Conservation (phyloP, 1,284 basidiomycete species). For the Trichosporon sp. region DNA sequence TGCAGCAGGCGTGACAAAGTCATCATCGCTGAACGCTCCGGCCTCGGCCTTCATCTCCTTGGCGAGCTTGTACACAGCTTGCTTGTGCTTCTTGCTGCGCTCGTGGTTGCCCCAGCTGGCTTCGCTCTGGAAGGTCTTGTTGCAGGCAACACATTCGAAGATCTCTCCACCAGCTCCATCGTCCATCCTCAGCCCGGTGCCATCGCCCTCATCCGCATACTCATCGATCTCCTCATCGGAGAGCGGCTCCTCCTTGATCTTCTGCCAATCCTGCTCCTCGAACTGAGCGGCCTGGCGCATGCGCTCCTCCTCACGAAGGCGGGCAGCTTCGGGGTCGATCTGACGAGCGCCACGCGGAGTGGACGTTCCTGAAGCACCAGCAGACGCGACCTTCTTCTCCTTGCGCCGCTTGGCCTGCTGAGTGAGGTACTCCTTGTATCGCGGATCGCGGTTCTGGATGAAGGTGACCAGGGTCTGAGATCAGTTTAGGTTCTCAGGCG, state of each 20-base stretch:
- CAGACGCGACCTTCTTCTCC: conserved; percentile 9
- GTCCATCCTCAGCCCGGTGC: conserved; percentile 32
- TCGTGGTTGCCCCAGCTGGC: conserved; percentile 96
- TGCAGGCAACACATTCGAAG: conserved; percentile 95
- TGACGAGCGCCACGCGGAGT: conserved; percentile 12
- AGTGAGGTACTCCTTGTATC: conserved; percentile 70
- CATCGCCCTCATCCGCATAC: conserved; percentile 35
- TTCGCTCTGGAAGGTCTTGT: conserved; percentile 84
- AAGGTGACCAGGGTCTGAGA: conserved; percentile 74
- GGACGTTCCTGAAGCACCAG: conserved; percentile 17
- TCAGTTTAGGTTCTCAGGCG: neutral
- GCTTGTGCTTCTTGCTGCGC: conserved; percentile 89
- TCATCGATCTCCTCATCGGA: conserved; percentile 53
- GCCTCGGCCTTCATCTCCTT: conserved; percentile 58
- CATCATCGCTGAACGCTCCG: conserved; percentile 16
- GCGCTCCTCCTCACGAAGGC: conserved; percentile 28
- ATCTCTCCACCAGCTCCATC: conserved; percentile 34
- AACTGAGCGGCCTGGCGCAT: conserved; percentile 31
- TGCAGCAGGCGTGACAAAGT: conserved; percentile 18
- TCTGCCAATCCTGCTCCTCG: conserved; percentile 72
- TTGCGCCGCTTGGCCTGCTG: conserved; percentile 49
- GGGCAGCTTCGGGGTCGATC: conserved; percentile 28
- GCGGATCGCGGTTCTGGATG: conserved; percentile 87
- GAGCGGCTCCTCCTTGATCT: conserved; percentile 59
- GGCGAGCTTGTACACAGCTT: conserved; percentile 72